These are phyloP conservation scores for Cenchrus americanus DNA, from an alignment of 176 grass and related monocot species.

Conservation along the genomic window DNA sequence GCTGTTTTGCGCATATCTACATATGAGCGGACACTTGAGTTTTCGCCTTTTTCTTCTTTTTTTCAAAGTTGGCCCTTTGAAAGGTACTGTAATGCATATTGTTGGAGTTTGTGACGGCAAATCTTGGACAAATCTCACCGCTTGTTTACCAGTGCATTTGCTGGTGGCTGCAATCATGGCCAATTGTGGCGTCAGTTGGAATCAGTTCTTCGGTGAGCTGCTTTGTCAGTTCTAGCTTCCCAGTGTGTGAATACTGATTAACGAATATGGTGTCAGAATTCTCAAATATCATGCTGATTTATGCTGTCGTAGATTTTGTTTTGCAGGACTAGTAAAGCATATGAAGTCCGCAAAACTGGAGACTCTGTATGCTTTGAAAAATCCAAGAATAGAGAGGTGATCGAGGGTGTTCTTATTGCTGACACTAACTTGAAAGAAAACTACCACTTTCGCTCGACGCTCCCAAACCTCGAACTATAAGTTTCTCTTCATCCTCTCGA, in stretches of 20 bases:
- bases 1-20: conserved; percentile 23
- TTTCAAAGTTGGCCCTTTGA: neutral
- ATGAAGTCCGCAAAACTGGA: neutral
- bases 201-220: neutral
- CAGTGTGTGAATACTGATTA: conserved; percentile 8
- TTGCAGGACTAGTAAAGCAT: neutral
- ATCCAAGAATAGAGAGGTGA: no score
- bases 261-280: neutral
- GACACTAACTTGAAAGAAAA: no score
- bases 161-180: conserved; percentile 37
- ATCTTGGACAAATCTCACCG: conserved; percentile 23
- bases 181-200: conserved; percentile 11
- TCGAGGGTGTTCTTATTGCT: no score
- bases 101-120: conserved; percentile 20
- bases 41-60: conserved; percentile 13
- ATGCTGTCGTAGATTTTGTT: neutral
- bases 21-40: neutral
- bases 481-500: no score
- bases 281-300: neutral
- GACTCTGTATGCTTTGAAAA: neutral
- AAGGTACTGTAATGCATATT: neutral
- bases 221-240: conserved; percentile 19
- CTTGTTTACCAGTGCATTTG: conserved; percentile 27
- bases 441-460: no score
- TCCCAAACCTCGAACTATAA: no score